Evolutionary conservation across 2,329 filamentous ascomycete genomes (phyloP).

Genomic region (Ophiostoma sp.): DNA sequence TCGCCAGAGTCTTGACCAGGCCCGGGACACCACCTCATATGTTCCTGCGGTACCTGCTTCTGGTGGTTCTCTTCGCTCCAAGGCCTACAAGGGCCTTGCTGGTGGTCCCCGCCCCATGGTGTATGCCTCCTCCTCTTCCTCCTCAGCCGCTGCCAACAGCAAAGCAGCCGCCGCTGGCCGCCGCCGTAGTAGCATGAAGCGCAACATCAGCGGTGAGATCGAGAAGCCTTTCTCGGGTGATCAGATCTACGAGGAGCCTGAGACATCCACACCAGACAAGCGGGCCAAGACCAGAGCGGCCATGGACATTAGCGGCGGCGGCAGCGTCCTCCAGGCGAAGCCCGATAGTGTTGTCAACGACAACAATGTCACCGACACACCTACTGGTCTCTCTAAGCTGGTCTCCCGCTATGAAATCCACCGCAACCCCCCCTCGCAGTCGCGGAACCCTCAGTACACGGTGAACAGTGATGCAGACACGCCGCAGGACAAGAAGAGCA

Average conservation of each 20-base stretch:
- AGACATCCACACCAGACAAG: slow-evolving; percentile 43
- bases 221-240: slow-evolving; percentile 69
- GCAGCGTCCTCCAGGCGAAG: slow-evolving; percentile 50
- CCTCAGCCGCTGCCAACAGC: slow-evolving; percentile 7
- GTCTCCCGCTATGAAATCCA: slow-evolving; percentile 64
- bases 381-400: slow-evolving; percentile 40
- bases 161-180: slow-evolving; percentile 36
- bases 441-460: slow-evolving; percentile 77
- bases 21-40: background rate
- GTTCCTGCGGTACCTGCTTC: background rate
- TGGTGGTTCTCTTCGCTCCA: slow-evolving; percentile 34
- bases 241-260: slow-evolving; percentile 87
- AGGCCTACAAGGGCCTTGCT: slow-evolving; percentile 45
- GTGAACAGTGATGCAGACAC: slow-evolving; percentile 53
- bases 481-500: slow-evolving; percentile 34
- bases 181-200: slow-evolving; percentile 65
- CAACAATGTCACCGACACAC: slow-evolving; percentile 31
- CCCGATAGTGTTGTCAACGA: slow-evolving; percentile 65
- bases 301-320: background rate
- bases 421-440: slow-evolving; percentile 79
- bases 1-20: slow-evolving; percentile 39
- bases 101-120: slow-evolving; percentile 34
- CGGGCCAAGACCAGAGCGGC: background rate
- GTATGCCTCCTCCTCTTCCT: slow-evolving; percentile 34
- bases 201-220: slow-evolving; percentile 70